These are phyloP conservation scores for Alnus rubra DNA, from an alignment of 306 rosid species.

Conservation along the genomic window DNA sequence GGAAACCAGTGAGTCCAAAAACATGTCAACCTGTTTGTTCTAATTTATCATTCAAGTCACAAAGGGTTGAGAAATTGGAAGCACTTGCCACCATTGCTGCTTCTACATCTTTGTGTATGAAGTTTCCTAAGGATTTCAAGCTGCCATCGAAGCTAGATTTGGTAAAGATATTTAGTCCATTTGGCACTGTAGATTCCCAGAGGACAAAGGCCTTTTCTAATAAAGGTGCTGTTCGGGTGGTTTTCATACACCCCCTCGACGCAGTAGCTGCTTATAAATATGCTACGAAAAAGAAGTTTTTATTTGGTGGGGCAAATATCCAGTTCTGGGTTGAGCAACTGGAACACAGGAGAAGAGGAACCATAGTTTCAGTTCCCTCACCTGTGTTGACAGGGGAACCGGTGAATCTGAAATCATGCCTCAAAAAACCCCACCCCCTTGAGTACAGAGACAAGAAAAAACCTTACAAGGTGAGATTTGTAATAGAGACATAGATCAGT, in stretches of 20 bases:
- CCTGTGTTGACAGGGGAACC: conserved; percentile 24
- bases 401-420: conserved; percentile 26
- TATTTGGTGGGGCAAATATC: conserved; percentile 31
- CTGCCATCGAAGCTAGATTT: conserved; percentile 38
- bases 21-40: conserved; percentile 9
- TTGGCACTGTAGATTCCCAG: conserved; percentile 41
- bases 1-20: not conserved
- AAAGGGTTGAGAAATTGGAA: conserved; percentile 16
- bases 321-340: conserved; percentile 39
- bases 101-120: conserved; percentile 31
- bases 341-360: conserved; percentile 29
- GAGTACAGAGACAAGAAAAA: not conserved
- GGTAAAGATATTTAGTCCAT: conserved; percentile 39
- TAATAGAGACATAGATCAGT: conserved; percentile 34
- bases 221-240: conserved; percentile 33
- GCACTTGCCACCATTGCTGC: conserved; percentile 12
- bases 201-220: conserved; percentile 23
- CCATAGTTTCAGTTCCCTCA: conserved; percentile 1
- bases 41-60: conserved; percentile 28
- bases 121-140: conserved; percentile 40
- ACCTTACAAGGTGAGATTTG: conserved; percentile 39
- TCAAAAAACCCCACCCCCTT: not conserved
- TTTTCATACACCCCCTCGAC: conserved; percentile 29
- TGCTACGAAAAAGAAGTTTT: conserved; percentile 35
- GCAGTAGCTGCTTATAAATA: conserved; percentile 37